Evolutionary conservation across 306 rosid species (phyloP), one percentile per base, ranked within the genome.

Genomic region (Quercus gilva): DNA sequence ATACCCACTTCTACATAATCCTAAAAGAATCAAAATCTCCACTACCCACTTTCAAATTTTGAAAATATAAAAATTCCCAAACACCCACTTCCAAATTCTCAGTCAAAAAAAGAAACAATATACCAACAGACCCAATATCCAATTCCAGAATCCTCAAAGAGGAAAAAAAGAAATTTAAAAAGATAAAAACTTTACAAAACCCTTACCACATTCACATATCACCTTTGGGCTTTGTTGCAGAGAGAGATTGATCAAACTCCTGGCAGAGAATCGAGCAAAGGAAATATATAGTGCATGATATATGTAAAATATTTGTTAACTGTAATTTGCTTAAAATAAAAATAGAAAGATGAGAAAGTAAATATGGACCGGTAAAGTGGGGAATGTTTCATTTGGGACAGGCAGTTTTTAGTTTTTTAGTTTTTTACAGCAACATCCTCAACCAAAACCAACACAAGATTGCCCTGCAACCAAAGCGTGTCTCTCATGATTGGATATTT

Each of bases 401-500:
- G 60, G 53, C 53, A 49, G 53, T 49, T 49, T 49, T 49, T 49
- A 53, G 69, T 78, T 61, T 69, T 33, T 33, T 33, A 33, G 37
- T 41, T 41, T 41, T 41, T 77, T 74, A 73, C 52, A 21, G 70
- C 83, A 80, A 59, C 74, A 33, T 58, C 75, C 76, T 41, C 74
- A 74, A 71, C 86, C 77, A 80, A 41, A 2, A 70, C 78, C 68
- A 73, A 12, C 17, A 49, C 53, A 12, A 49, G 14, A 49, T 49
- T 9, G 51, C 73, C 64, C 26, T 37, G 76, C 72, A 80, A 83
- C 74, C 81, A 84, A 76, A 76, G 90, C 85, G 83, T 77, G 92
- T 79, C 76, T 78, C 71, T 68, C 79, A 86, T 88, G 91, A 85
- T 90, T 80, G 95, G 91, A 41, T 45, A 83, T 85, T 61, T 88